Evolutionary conservation across 1,284 basidiomycete genomes (phyloP), one percentile per base, ranked within the genome.

Genomic region (Athelia psychrophila): DNA sequence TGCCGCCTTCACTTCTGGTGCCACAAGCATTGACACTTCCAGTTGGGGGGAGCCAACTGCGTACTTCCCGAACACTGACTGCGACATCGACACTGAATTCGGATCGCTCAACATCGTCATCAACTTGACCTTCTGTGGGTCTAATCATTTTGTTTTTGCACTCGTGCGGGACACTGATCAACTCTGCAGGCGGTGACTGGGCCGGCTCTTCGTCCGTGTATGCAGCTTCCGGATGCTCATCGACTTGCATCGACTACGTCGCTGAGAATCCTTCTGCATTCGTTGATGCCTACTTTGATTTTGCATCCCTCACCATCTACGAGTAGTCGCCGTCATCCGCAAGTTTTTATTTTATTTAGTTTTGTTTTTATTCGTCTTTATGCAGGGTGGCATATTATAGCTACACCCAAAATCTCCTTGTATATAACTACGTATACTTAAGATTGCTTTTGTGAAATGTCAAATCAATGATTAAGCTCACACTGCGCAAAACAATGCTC

Each of bases 251-350:
- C n/a, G 44, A 82, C 58, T 81, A 66, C 58, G 84, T 87, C 42
- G 78, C 82, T 64, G 77, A 80, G 57, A 82, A 86, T 60, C 86
- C 86, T 3, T 67, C 72, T 2, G 83, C 81, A 4, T 89, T 89
- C 65, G 59, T 58, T 2, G 71, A 87, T 47, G 86, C 87, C 0
- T 88, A 82, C 70, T 90, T 86, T 68, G 80, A 86, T 53, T 75
- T 89, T 62, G 74, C 76, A 35, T 75, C 70, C 63, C 56, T 78
- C 50, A 74, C 71, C 57, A 67, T 78, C 24, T 79, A 76, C 56
- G 57, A 58, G 54, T 67, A 60, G 38, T n/a, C n/a, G n/a, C n/a
- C n/a, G n/a, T n/a, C n/a, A n/a, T n/a, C n/a, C n/a, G n/a, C n/a
- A n/a, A n/a, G n/a, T n/a, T n/a, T n/a, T n/a, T n/a, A n/a, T n/a